Base-by-base conservation (phyloP, 805 yeast species). In the Metschnikowia similis region DNA sequence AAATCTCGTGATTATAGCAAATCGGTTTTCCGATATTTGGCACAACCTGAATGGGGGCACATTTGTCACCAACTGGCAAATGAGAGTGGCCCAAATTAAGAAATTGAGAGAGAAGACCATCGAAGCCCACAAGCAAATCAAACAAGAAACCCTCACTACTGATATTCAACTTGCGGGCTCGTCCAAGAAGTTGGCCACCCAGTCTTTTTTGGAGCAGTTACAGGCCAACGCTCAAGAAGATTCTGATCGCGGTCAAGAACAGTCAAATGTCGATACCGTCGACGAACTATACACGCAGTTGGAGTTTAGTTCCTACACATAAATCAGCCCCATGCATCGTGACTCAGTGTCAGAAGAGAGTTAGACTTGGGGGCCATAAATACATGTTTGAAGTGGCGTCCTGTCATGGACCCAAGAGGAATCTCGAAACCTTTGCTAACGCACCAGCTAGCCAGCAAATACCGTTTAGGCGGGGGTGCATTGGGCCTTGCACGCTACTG, bases 1-100 rank as follows among this genome's bases (percentile, higher is more conserved):
- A 43, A 85, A 84, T 53, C 66, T 85, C 52, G 81, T 87, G 2
- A 61, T 85, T 17, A 74, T 82, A 48, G 85, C 90, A 3, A 79
- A 81, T 55, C 84, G 82, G 52, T 86, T 88, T 65, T 89, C 96
- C 1, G 75, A 77, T 27, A 84, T 84, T 14, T 88, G 94, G 89
- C 85, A 85, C 56, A 67, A 81, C 9, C 75, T 75, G 45, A 56
- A 52, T 21, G 48, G 55, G 13, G 83, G 83, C 4, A 71, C 71
- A 34, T 82, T 77, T 65, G 69, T 74, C 7, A 77, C 84, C 36
- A 83, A 77, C 58, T 88, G 96, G 95, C 75, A 79, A 14, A 80
- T 81, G 55, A 72, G 96, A 51, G 74, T 81, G 55, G 77, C 72
- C 48, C 89, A 84, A 56, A 74, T 85, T 17, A 54, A 56, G 11